Conservation (phyloP, 768 basidiomycete genomes). For the Lentinula lateritia region DNA sequence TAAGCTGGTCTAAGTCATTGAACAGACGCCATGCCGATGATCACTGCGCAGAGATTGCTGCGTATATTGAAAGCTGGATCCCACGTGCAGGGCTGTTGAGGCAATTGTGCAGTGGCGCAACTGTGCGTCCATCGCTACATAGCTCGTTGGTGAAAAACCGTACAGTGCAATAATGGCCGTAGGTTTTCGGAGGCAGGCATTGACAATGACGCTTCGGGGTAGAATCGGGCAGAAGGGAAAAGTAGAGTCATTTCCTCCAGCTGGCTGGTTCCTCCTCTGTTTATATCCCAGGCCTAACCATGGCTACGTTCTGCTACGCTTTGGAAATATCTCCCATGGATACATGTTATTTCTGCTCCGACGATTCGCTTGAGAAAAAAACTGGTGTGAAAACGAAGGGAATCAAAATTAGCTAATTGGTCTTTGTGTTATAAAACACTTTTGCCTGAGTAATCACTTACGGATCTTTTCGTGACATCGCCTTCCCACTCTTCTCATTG, state of each 20-base stretch:
- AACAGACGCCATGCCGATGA: too few relatives aligned
- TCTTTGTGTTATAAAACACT: neutral
- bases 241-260: too few relatives aligned
- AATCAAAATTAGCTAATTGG: slow-evolving; percentile 1
- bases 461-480: neutral
- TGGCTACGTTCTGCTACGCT: neutral
- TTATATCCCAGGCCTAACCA: neutral
- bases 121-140: neutral
- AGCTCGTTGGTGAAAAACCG: too few relatives aligned
- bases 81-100: neutral
- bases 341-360: neutral
- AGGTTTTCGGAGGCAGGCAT: too few relatives aligned
- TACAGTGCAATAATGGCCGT: too few relatives aligned
- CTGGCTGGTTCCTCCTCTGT: neutral
- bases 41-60: neutral
- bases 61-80: too few relatives aligned
- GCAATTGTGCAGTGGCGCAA: neutral
- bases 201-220: neutral
- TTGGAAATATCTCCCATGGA: neutral
- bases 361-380: neutral
- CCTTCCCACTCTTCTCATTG: slow-evolving; percentile 3
- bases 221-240: neutral
- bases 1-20: too few relatives aligned
- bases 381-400: neutral
- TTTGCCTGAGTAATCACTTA: neutral